Evolutionary conservation across 2,329 filamentous ascomycete genomes (phyloP), one percentile per base, ranked within the genome.

Genomic region (Rosellinia necatrix): DNA sequence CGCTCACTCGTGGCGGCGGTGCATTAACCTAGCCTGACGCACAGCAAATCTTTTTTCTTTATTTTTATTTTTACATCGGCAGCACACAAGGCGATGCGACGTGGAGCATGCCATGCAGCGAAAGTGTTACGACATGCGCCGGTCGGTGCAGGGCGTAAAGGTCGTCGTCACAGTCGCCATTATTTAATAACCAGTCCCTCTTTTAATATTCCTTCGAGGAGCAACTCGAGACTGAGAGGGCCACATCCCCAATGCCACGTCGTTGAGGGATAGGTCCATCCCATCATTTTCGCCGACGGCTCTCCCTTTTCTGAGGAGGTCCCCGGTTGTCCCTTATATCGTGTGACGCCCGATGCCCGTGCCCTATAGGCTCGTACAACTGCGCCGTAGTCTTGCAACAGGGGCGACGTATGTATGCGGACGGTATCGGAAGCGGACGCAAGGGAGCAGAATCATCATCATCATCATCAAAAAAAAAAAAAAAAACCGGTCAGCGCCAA

Each of bases 211-310:
- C n/a, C n/a, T n/a, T n/a, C n/a, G n/a, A n/a, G n/a, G n/a, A n/a
- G n/a, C n/a, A n/a, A n/a, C n/a, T n/a, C n/a, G n/a, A n/a, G n/a
- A n/a, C n/a, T n/a, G n/a, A n/a, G n/a, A n/a, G n/a, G n/a, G n/a
- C n/a, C n/a, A n/a, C n/a, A n/a, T n/a, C n/a, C n/a, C n/a, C n/a
- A 12, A 17, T 59, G 53, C 53, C 49, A 57, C 53, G 57, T 57
- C 19, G 49, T 57, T 24, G 49, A 40, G 37, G 22, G 6, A 9
- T 19, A 40, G 27, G 43, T 58, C 47, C 46, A 53, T 55, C 6
- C 47, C 46, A 53, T 55, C 6, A 19, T 27, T 46, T 19, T 55
- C 51, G 49, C 43, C 27, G 32, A 27, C 6, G 12, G 49, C 15
- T 24, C 15, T 24, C 19, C 29, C 47, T 22, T 42, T 2, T 25